Evolutionary conservation across 768 basidiomycete species (phyloP).

Genomic region (Exsudoporus frostii): DNA sequence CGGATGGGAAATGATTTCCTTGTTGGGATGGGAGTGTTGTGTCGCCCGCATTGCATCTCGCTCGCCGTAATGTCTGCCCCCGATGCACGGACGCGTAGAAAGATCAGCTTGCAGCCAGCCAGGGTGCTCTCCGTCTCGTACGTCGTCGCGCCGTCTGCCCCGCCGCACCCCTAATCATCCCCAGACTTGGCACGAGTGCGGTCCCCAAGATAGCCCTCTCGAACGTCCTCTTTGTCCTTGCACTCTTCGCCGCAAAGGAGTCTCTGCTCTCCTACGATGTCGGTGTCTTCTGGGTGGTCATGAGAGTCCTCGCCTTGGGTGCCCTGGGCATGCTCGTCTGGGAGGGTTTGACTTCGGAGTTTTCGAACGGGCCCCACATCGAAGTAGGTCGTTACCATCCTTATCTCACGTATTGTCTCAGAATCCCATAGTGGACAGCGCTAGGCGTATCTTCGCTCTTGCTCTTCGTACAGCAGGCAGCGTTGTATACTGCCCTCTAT

Average conservation of each 20-base stretch:
- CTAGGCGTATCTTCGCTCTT: conserved; percentile 64
- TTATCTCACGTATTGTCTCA: conserved; percentile 8
- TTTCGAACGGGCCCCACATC: conserved; percentile 50
- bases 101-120: conserved; percentile 57
- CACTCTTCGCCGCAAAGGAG: conserved; percentile 63
- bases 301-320: conserved; percentile 70
- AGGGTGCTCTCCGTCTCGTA: conserved; percentile 55
- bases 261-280: conserved; percentile 64
- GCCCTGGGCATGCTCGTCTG: conserved; percentile 62
- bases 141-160: conserved; percentile 22
- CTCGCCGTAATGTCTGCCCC: conserved; percentile 50
- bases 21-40: neutral
- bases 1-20: conserved; percentile 20
- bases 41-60: neutral
- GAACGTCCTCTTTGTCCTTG: conserved; percentile 60
- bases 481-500: conserved; percentile 65
- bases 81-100: conserved; percentile 64
- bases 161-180: conserved; percentile 1
- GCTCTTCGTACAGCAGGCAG: conserved; percentile 65
- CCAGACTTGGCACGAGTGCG: conserved; percentile 50
- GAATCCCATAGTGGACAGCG: conserved; percentile 58
- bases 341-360: conserved; percentile 53
- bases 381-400: conserved; percentile 46
- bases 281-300: conserved; percentile 73
- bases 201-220: conserved; percentile 57